Evolutionary conservation across 306 rosid species (phyloP).

Genomic region (Pueraria montana): DNA sequence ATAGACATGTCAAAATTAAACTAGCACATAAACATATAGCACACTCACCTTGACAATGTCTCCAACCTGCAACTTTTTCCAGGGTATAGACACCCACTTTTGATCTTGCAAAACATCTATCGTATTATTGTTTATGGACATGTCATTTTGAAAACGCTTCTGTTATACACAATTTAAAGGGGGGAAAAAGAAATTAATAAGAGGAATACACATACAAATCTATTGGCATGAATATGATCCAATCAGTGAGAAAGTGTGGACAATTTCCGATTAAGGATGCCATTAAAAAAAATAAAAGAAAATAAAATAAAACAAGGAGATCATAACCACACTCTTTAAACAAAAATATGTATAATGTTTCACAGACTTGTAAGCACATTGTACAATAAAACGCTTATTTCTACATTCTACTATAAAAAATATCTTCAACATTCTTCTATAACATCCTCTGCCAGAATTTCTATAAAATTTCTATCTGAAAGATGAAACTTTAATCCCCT

Average conservation of each 20-base stretch:
- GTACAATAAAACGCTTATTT: slow-evolving; percentile 33
- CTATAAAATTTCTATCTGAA: slow-evolving; percentile 9
- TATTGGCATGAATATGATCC: slow-evolving; percentile 20
- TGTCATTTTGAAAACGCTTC: slow-evolving; percentile 97
- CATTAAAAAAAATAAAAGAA: slow-evolving; percentile 15
- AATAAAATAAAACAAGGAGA: not conserved
- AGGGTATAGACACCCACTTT: slow-evolving; percentile 80
- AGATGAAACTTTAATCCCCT: slow-evolving; percentile 27
- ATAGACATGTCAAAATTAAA: slow-evolving; percentile 39
- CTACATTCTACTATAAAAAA: slow-evolving; percentile 15
- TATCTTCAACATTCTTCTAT: not conserved
- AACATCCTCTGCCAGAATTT: slow-evolving; percentile 30
- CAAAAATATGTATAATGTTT: slow-evolving; percentile 31
- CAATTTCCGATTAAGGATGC: slow-evolving; percentile 25
- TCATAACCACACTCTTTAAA: slow-evolving; percentile 30
- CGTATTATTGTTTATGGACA: slow-evolving; percentile 81
- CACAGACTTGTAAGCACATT: slow-evolving; percentile 5
- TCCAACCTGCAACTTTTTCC: slow-evolving; percentile 98
- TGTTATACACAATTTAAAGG: slow-evolving; percentile 58
- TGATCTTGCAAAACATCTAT: slow-evolving; percentile 88
- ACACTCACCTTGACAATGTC: slow-evolving; percentile 87
- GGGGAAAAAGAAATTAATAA: slow-evolving; percentile 30
- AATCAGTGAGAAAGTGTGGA: slow-evolving; percentile 16
- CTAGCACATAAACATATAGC: slow-evolving; percentile 43
- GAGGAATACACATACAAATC: slow-evolving; percentile 18